Conservation (phyloP, 305 asterid genomes). For the Fraxinus albicans region DNA sequence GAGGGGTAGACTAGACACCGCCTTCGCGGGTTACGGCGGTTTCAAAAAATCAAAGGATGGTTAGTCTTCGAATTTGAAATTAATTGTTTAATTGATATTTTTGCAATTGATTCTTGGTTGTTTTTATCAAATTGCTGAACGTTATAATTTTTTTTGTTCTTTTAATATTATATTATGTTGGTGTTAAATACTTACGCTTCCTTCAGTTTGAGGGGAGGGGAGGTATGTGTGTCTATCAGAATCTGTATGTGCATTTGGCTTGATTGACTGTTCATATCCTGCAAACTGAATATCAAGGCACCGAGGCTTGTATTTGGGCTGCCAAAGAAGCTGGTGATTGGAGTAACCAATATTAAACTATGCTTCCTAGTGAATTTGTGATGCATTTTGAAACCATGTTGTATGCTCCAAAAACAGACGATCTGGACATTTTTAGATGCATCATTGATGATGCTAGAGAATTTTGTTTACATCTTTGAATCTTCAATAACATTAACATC, state of each 20-base stretch:
- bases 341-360: neutral
- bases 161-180: neutral
- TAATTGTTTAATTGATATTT: neutral
- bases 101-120: neutral
- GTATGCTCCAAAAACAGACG: neutral
- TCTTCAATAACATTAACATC: neutral
- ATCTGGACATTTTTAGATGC: neutral
- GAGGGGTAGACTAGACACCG: constrained; percentile 38
- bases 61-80: constrained; percentile 25
- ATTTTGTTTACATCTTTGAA: neutral
- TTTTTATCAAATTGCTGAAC: neutral
- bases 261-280: neutral
- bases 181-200: neutral
- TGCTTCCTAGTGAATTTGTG: neutral
- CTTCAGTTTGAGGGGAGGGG: neutral
- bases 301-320: neutral
- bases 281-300: neutral
- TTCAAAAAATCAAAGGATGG: constrained; percentile 52
- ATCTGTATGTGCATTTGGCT: neutral
- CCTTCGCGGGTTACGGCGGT: constrained; percentile 37
- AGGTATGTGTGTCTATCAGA: neutral
- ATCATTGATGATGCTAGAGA: neutral
- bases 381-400: neutral
- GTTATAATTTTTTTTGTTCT: neutral
- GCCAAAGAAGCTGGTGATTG: neutral